phyloP scores from a whole-genome alignment of 805 yeast genomes.

The Kockiozyma suomiensis region DNA sequence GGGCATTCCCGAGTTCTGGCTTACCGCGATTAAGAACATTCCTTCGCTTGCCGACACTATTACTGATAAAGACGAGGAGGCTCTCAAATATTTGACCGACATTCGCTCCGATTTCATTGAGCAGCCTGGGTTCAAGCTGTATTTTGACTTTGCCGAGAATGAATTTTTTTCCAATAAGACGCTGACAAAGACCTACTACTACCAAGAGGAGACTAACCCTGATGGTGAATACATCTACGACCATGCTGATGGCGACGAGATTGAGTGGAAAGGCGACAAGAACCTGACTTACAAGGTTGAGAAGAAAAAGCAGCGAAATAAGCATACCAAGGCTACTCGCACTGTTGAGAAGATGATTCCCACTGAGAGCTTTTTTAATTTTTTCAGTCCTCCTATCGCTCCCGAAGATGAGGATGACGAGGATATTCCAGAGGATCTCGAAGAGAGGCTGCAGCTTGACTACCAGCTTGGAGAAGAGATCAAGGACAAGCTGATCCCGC shows the following conservation, averaged over 20 bases:
- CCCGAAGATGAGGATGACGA: slow-evolving; percentile 62
- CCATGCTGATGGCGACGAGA: slow-evolving; percentile 88
- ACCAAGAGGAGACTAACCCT: slow-evolving; percentile 90
- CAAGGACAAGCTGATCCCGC: slow-evolving; percentile 92
- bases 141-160: slow-evolving; percentile 77
- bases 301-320: slow-evolving; percentile 96
- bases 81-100: slow-evolving; percentile 67
- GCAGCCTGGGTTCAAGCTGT: slow-evolving; percentile 81
- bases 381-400: slow-evolving; percentile 90
- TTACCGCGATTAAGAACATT: slow-evolving; percentile 89
- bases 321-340: slow-evolving; percentile 92
- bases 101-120: slow-evolving; percentile 77
- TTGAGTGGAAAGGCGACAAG: slow-evolving; percentile 81
- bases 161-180: slow-evolving; percentile 72
- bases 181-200: slow-evolving; percentile 84
- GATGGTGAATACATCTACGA: slow-evolving; percentile 96
- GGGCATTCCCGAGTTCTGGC: slow-evolving; percentile 96
- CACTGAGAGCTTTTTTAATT: slow-evolving; percentile 92
- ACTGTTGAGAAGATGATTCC: slow-evolving; percentile 93
- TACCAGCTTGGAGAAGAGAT: slow-evolving; percentile 95
- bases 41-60: slow-evolving; percentile 79
- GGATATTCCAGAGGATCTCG: slow-evolving; percentile 64
- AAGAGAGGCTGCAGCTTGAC: slow-evolving; percentile 83
- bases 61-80: slow-evolving; percentile 87
- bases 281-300: slow-evolving; percentile 87